Base-by-base conservation (phyloP, 176 grass and related monocot species). In the Raddia distichophylla region DNA sequence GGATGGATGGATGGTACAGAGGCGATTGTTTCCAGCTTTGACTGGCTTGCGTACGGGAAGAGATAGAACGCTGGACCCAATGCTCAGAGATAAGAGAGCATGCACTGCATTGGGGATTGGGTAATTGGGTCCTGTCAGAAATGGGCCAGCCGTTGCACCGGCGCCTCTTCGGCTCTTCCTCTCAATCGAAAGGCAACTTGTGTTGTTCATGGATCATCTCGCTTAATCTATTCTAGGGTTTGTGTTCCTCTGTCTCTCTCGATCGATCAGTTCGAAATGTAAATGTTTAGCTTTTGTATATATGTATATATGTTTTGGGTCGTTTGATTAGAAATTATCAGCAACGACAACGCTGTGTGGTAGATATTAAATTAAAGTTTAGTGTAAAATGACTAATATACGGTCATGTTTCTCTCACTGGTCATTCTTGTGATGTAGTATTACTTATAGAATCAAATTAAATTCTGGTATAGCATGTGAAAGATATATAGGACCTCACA, bases 121-220 rank as follows among this genome's bases (percentile, higher is more conserved):
- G n/a, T 70, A 12, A 5, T 67, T 67, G 64, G 44, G n/a, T 70
- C 67, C 67, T 48, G 67, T 48, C 67, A 70, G n/a, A 49, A 70
- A 11, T 20, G 37, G 37, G 4, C 0, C 67, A 70, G 67, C 18
- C 47, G 22, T 69, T 7, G 45, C 67, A 27, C 27, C 27, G 27
- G 27, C 27, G 27, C 27, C 27, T 27, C 27, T 27, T 27, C 27
- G 27, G 27, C 27, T 27, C 44, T 50, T 71, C 27, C 27, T 51
- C 4, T 32, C 6, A 50, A 50, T 50, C 46, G 7, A 20, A 51
- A 51, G 19, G 45, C 45, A 50, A 8, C 20, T 32, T 50, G 6
- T 32, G 45, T 19, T 71, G 20, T 63, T 50, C 43, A 63, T 33
- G 20, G 74, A 77, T 18, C 7, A 18, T 44, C 42, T 32, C 19